Conservation (phyloP, 1,284 basidiomycete species). For the Xanthoconium separans region DNA sequence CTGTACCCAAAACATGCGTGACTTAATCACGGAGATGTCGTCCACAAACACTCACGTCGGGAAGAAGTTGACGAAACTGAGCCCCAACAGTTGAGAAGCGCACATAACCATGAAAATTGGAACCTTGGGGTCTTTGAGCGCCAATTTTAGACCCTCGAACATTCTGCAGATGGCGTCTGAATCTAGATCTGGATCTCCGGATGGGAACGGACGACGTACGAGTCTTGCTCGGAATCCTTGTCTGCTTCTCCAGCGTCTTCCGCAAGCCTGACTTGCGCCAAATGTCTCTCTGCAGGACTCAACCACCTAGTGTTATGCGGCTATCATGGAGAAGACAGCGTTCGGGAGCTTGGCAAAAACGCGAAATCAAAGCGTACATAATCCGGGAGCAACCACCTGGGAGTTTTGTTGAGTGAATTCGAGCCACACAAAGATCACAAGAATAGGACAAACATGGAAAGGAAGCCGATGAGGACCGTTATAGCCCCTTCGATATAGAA, state of each 20-base stretch:
- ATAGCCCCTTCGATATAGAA: not conserved
- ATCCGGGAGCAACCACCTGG: not conserved
- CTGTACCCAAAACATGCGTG: conserved; percentile 31
- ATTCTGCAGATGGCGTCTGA: not conserved
- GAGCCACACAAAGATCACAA: not conserved
- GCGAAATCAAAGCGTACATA: not conserved
- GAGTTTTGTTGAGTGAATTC: not conserved
- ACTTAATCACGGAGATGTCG: not conserved
- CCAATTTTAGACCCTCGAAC: not conserved
- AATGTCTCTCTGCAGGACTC: not conserved
- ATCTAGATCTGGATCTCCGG: not conserved
- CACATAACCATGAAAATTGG: conserved; percentile 57
- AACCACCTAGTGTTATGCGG: not conserved
- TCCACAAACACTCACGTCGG: conserved; percentile 51
- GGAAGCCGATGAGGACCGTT: not conserved
- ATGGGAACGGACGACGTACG: not conserved
- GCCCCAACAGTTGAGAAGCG: conserved; percentile 53
- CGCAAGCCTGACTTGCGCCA: not conserved
- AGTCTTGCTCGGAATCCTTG: not conserved
- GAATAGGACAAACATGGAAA: not conserved
- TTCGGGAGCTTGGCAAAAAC: not conserved
- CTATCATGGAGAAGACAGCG: not conserved
- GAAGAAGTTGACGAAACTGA: conserved; percentile 76
- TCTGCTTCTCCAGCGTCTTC: conserved; percentile 1
- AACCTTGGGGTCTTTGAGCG: conserved; percentile 40